Percentiles rank a stretch among this genome's conserved stretches.
phyloP scores from a whole-genome alignment of 257 asterid genomes.

The Nicotiana obtusifolia region DNA sequence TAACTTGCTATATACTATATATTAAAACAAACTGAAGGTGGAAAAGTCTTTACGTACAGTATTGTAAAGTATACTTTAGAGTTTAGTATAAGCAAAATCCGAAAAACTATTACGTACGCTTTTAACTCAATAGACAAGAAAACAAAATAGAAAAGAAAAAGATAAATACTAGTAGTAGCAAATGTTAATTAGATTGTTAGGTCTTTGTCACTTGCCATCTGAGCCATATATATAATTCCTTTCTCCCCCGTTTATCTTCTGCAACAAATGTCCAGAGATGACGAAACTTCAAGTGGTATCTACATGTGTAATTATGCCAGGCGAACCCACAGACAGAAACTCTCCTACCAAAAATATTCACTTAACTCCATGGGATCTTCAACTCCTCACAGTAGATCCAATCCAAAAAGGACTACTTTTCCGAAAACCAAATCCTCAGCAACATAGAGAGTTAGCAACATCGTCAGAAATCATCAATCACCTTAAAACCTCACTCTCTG shows the following conservation, averaged over 20 bases:
- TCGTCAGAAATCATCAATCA: background rate
- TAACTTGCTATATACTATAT: too few relatives aligned
- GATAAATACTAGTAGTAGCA: too few relatives aligned
- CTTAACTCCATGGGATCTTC: conserved; percentile 38
- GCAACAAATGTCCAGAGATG: background rate
- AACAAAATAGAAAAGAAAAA: too few relatives aligned
- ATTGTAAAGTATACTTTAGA: too few relatives aligned
- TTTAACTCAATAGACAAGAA: too few relatives aligned
- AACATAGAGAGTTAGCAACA: background rate
- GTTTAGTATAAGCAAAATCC: too few relatives aligned
- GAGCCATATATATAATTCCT: background rate
- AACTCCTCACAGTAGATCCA: conserved; percentile 18
- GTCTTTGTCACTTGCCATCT: background rate
- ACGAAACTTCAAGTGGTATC: conserved; percentile 18
- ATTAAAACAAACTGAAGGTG: too few relatives aligned
- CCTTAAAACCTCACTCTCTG: conserved; percentile 44
- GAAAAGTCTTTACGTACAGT: too few relatives aligned
- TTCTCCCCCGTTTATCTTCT: background rate
- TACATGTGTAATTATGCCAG: conserved; percentile 8
- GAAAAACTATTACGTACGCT: too few relatives aligned
- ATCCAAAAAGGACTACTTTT: conserved; percentile 40
- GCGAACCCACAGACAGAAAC: background rate
- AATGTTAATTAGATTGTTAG: background rate
- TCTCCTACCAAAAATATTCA: conserved; percentile 5
- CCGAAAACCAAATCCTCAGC: conserved; percentile 21